A percentile compares a stretch with the other conserved stretches of the same genome.
Conservation (phyloP, 108 stramenopile genomes). For the Fragilaria radians region DNA sequence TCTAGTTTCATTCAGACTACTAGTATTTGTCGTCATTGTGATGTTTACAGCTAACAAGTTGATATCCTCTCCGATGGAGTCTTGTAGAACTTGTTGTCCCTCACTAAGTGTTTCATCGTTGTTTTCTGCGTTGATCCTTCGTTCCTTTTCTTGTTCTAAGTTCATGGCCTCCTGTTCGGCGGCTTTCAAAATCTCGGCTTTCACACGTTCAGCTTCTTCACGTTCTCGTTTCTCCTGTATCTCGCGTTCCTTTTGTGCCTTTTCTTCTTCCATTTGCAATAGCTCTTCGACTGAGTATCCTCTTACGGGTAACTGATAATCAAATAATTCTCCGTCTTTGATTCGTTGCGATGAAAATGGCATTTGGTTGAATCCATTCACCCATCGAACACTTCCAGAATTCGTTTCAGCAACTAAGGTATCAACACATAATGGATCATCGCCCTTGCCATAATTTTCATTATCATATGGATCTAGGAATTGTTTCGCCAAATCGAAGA, state of each 20-base stretch:
- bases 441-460: slow-evolving; percentile 84
- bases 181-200: slow-evolving; percentile 4
- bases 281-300: slow-evolving; percentile 71
- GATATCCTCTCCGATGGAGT: no score
- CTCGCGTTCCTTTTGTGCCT: slow-evolving; percentile 42
- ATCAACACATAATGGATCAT: slow-evolving; percentile 85
- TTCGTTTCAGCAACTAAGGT: slow-evolving; percentile 87
- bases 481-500: slow-evolving; percentile 89
- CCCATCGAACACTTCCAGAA: slow-evolving; percentile 74
- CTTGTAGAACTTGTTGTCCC: no score
- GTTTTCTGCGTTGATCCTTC: background rate
- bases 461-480: slow-evolving; percentile 92
- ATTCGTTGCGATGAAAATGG: slow-evolving; percentile 51
- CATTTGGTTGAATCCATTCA: slow-evolving; percentile 69
- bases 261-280: slow-evolving; percentile 52
- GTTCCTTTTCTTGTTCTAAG: background rate
- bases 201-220: slow-evolving; percentile 42
- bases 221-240: slow-evolving; percentile 34
- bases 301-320: slow-evolving; percentile 56
- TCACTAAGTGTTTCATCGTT: background rate
- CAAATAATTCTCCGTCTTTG: slow-evolving; percentile 56
- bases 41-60: no score
- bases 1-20: no score
- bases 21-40: no score
- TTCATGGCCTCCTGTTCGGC: slow-evolving; percentile 13